A percentile compares a stretch with the other conserved stretches of the same genome.
Conservation (phyloP, 805 yeast species). For the Yarrowia sp. region DNA sequence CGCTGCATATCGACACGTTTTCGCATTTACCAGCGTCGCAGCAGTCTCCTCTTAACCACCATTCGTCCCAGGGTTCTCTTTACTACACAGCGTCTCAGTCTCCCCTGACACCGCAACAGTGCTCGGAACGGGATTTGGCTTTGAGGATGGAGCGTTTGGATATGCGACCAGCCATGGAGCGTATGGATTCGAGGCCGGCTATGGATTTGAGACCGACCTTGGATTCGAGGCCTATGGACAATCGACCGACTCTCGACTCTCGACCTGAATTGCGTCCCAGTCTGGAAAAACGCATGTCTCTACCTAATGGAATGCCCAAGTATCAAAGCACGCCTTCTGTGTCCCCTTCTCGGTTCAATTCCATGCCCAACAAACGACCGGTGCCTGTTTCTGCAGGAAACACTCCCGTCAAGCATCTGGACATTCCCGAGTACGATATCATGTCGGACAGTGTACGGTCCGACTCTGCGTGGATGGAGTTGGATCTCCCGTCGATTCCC, state of each 20-base stretch:
- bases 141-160: neutral
- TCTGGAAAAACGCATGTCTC: conserved; percentile 4
- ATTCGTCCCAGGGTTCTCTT: neutral
- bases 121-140: neutral
- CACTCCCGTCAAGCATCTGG: conserved; percentile 7
- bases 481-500: conserved; percentile 13
- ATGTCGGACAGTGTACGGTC: conserved; percentile 6
- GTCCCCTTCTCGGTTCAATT: conserved; percentile 16
- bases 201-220: neutral
- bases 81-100: neutral
- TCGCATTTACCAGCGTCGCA: neutral
- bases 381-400: conserved; percentile 1
- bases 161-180: neutral
- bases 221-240: neutral
- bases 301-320: conserved; percentile 9
- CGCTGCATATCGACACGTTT: neutral
- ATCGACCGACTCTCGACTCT: no score
- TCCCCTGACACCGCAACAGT: neutral
- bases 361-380: conserved; percentile 17
- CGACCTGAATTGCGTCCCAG: conserved; percentile 4
- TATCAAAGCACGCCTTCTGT: neutral
- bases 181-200: neutral
- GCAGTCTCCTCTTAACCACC: neutral
- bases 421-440: conserved; percentile 13
- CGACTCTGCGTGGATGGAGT: neutral